Percentiles rank a stretch among this genome's conserved stretches.
Conservation (phyloP, 2,329 filamentous ascomycete species). For the Aspergillus fumigatus region DNA sequence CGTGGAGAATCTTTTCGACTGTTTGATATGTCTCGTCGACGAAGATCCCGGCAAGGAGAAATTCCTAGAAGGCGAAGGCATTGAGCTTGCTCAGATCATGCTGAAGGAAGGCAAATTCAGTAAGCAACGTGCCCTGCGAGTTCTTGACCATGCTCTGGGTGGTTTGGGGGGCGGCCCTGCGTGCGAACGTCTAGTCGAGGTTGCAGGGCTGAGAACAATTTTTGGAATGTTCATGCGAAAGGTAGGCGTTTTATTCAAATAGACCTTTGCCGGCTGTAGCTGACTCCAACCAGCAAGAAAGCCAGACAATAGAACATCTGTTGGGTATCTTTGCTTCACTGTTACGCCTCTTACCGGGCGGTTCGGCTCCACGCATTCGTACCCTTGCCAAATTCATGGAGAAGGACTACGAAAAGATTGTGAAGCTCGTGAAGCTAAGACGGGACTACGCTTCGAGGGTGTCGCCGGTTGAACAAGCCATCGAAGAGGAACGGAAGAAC, state of each 20-base stretch:
- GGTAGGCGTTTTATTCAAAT: constrained; percentile 21
- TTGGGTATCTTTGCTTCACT: constrained; percentile 80
- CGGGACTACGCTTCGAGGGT: constrained; percentile 65
- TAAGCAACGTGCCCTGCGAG: constrained; percentile 69
- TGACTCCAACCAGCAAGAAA: constrained; percentile 50
- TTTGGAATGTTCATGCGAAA: constrained; percentile 89
- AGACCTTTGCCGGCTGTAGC: not conserved
- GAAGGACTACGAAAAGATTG: constrained; percentile 82
- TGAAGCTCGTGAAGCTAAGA: constrained; percentile 66
- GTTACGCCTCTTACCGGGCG: constrained; percentile 71
- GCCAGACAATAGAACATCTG: constrained; percentile 68
- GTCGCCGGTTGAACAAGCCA: constrained; percentile 57
- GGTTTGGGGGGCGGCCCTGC: constrained; percentile 56
- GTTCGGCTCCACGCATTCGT: constrained; percentile 74
- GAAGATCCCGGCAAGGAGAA: constrained; percentile 69
- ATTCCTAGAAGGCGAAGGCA: constrained; percentile 83
- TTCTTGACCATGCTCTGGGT: constrained; percentile 76
- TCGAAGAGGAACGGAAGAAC: constrained; percentile 54
- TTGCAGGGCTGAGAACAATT: constrained; percentile 74
- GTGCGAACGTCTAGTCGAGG: constrained; percentile 74
- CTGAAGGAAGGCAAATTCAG: constrained; percentile 81
- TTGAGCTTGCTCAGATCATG: constrained; percentile 90
- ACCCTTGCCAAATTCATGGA: constrained; percentile 92
- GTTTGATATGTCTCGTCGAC: constrained; percentile 74
- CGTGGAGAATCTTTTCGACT: constrained; percentile 89